A percentile compares a stretch with the other conserved stretches of the same genome.
These are phyloP conservation scores for Alopecurus myosuroides DNA, from an alignment of 176 grass and related monocot genomes.

Conservation along the genomic window DNA sequence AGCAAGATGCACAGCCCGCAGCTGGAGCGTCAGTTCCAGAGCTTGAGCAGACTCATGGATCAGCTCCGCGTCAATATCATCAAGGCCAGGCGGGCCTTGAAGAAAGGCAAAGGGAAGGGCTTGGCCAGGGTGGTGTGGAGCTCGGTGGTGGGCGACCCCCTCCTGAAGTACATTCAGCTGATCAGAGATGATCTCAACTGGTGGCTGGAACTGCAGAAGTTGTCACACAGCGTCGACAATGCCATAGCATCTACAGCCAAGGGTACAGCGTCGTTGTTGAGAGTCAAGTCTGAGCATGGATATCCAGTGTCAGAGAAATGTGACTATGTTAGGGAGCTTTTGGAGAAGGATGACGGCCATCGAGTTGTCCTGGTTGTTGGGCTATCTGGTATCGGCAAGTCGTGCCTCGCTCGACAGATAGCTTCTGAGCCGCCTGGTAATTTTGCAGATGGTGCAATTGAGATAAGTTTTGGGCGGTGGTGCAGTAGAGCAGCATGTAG, in stretches of 20 bases:
- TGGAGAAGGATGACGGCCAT: slow-evolving; percentile 38
- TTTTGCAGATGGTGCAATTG: slow-evolving; percentile 52
- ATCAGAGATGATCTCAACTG: slow-evolving; percentile 69
- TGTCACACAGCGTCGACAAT: slow-evolving; percentile 33
- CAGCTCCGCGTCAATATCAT: slow-evolving; percentile 38
- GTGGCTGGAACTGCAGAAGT: slow-evolving; percentile 69
- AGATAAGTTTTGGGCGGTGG: slow-evolving; percentile 59
- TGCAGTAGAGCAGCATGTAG: slow-evolving; percentile 58
- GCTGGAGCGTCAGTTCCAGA: slow-evolving; percentile 57
- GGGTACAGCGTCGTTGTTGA: slow-evolving; percentile 32
- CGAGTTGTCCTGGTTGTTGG: slow-evolving; percentile 65
- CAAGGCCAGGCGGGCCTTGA: slow-evolving; percentile 47
- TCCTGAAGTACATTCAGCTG: slow-evolving; percentile 43
- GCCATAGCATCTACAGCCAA: slow-evolving; percentile 36
- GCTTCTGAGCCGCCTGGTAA: slow-evolving; percentile 38
- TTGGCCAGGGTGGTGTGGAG: slow-evolving; percentile 55
- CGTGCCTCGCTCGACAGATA: slow-evolving; percentile 59
- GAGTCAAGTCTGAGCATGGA: slow-evolving; percentile 45
- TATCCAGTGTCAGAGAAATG: slow-evolving; percentile 60
- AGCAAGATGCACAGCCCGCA: slow-evolving; percentile 45
- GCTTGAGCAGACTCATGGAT: slow-evolving; percentile 43
- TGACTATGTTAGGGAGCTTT: slow-evolving; percentile 33
- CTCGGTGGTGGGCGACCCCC: slow-evolving; percentile 54
- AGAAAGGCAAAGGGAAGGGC: slow-evolving; percentile 49
- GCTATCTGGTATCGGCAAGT: slow-evolving; percentile 68